phyloP scores from a whole-genome alignment of 1,284 basidiomycete species.

The Ceratobasidium sp. region DNA sequence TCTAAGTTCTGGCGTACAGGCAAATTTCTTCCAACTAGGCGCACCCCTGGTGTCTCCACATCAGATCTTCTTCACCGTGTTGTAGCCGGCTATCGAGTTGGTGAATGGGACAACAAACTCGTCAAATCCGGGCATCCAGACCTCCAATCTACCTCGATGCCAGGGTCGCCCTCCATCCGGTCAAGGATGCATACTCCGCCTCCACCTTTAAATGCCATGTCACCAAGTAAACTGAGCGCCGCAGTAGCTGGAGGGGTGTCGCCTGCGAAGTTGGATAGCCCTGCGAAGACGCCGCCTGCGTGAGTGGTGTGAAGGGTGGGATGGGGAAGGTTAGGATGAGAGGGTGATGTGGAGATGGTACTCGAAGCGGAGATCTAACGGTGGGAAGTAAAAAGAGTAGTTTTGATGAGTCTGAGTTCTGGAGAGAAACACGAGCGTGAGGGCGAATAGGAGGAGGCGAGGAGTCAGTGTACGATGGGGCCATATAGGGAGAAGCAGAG shows the following conservation, averaged over 20 bases:
- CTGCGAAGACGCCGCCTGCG: constrained; percentile 30
- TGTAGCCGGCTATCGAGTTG: constrained; percentile 82
- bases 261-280: constrained; percentile 20
- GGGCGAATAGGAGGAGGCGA: neutral
- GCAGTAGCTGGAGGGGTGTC: neutral
- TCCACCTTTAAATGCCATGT: constrained; percentile 21
- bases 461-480: neutral
- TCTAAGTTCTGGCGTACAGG: constrained; percentile 64
- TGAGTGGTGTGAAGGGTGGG: neutral
- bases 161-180: constrained; percentile 25
- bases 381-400: neutral
- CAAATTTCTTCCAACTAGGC: constrained; percentile 94
- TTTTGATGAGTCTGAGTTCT: constrained; percentile 4
- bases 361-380: neutral
- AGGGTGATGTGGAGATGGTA: neutral
- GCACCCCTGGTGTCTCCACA: constrained; percentile 95
- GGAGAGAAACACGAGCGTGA: neutral
- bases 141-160: constrained; percentile 64
- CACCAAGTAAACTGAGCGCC: constrained; percentile 16
- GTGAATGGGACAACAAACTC: constrained; percentile 92
- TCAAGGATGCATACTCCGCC: constrained; percentile 31
- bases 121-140: constrained; percentile 86
- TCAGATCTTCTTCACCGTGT: constrained; percentile 90
- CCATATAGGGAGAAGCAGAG: constrained; percentile 11
- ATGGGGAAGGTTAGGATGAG: neutral